phyloP scores from a whole-genome alignment of 148 eudicot species.

The Fagopyrum homotropicum region DNA sequence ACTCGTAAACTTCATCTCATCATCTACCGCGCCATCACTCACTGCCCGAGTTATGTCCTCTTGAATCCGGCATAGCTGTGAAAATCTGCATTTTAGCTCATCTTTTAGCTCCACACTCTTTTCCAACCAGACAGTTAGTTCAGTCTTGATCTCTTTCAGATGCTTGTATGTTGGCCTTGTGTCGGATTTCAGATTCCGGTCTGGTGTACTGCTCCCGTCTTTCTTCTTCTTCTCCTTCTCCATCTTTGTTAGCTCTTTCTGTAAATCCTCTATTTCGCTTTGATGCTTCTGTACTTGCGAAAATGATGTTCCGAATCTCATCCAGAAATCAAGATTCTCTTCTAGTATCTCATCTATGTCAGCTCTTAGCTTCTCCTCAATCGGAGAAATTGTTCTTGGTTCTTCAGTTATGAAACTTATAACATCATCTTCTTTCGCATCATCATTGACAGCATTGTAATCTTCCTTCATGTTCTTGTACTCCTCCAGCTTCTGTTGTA shows the following conservation, averaged over 20 bases:
- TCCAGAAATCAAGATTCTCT: slow-evolving; percentile 81
- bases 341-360: slow-evolving; percentile 71
- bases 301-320: slow-evolving; percentile 70
- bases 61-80: slow-evolving; percentile 52
- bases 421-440: slow-evolving; percentile 34
- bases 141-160: slow-evolving; percentile 61
- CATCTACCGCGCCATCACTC: slow-evolving; percentile 58
- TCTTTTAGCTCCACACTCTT: slow-evolving; percentile 53
- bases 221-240: slow-evolving; percentile 34
- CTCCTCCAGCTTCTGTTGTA: slow-evolving; percentile 33
- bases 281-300: slow-evolving; percentile 80
- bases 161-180: slow-evolving; percentile 65
- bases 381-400: slow-evolving; percentile 30
- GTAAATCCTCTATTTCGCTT: slow-evolving; percentile 51
- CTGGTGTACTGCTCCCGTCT: slow-evolving; percentile 21
- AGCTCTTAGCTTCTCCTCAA: slow-evolving; percentile 65
- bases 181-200: slow-evolving; percentile 40
- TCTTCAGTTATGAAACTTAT: slow-evolving; percentile 26
- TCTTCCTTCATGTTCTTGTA: slow-evolving; percentile 19
- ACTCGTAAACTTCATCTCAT: slow-evolving; percentile 68
- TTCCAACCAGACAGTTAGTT: slow-evolving; percentile 69
- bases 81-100: slow-evolving; percentile 56
- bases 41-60: slow-evolving; percentile 61
- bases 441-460: slow-evolving; percentile 6
- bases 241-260: slow-evolving; percentile 40